These are phyloP conservation scores for Russula sp. DNA, from an alignment of 768 basidiomycete genomes.

Conservation along the genomic window DNA sequence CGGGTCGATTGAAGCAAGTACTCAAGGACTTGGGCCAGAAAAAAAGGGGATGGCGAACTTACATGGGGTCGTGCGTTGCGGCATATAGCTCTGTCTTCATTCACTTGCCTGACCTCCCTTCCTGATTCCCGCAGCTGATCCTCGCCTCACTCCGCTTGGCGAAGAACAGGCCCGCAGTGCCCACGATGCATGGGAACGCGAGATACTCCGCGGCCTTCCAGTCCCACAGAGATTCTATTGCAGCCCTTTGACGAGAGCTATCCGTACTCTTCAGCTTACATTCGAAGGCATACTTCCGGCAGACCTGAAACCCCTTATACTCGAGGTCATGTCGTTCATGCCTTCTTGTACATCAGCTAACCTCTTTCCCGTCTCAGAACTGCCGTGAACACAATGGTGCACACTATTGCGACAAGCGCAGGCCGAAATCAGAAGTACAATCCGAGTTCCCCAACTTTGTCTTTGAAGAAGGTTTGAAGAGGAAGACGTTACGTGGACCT, in stretches of 20 bases:
- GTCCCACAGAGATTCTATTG: slow-evolving; percentile 25
- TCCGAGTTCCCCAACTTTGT: slow-evolving; percentile 24
- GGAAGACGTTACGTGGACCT: slow-evolving; percentile 25
- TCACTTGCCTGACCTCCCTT: neutral
- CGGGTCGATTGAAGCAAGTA: neutral
- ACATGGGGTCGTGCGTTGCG: slow-evolving; percentile 29
- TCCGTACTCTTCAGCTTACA: slow-evolving; percentile 27
- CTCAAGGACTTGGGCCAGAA: slow-evolving; percentile 25
- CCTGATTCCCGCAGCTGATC: slow-evolving; percentile 24
- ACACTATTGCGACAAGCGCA: slow-evolving; percentile 29
- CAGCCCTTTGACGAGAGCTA: slow-evolving; percentile 27
- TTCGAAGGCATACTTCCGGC: slow-evolving; percentile 21
- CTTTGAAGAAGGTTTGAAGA: slow-evolving; percentile 30
- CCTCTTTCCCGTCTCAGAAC: slow-evolving; percentile 12
- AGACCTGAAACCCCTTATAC: slow-evolving; percentile 22
- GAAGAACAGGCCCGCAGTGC: slow-evolving; percentile 28
- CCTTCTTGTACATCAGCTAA: neutral
- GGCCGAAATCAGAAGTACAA: slow-evolving; percentile 22
- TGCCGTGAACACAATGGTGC: slow-evolving; percentile 24
- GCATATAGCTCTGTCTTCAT: too few species aligned
- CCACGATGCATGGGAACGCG: slow-evolving; percentile 25
- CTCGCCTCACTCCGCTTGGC: slow-evolving; percentile 26
- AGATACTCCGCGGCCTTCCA: slow-evolving; percentile 18
- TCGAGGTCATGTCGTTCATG: slow-evolving; percentile 22
- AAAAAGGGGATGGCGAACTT: slow-evolving; percentile 26